A percentile compares a stretch with the other conserved stretches of the same genome.
phyloP scores from a whole-genome alignment of 495 filamentous ascomycete species.

The Talaromyces ruber region DNA sequence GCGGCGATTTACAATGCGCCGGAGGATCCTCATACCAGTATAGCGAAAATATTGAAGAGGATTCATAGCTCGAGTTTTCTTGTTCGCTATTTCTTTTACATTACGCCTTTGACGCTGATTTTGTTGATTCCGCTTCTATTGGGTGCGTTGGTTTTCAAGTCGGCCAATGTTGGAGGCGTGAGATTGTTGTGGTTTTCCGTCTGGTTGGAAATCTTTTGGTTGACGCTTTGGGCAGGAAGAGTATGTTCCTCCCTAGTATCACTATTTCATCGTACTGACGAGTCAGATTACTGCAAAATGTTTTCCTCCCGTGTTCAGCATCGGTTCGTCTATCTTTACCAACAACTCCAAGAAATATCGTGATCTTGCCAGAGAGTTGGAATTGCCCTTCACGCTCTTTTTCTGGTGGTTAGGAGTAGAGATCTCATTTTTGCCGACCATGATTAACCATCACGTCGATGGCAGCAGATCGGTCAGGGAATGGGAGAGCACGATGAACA shows the following conservation, averaged over 20 bases:
- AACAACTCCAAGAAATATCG: constrained; percentile 92
- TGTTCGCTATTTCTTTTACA: constrained; percentile 81
- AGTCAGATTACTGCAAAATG: constrained; percentile 61
- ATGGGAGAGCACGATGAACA: constrained; percentile 79
- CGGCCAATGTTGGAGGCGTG: constrained; percentile 68
- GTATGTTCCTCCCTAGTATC: constrained; percentile 24
- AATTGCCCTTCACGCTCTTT: constrained; percentile 80
- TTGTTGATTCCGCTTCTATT: constrained; percentile 77
- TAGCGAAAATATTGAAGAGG: constrained; percentile 54
- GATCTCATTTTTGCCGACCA: constrained; percentile 48
- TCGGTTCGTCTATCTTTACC: constrained; percentile 67
- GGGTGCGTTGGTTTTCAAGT: constrained; percentile 55
- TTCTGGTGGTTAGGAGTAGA: constrained; percentile 88
- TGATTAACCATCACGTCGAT: constrained; percentile 66
- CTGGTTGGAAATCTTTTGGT: constrained; percentile 91
- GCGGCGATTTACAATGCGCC: constrained; percentile 60
- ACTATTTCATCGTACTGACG: background rate
- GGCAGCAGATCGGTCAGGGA: constrained; percentile 38
- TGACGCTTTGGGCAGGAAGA: constrained; percentile 78
- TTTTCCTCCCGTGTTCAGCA: constrained; percentile 57
- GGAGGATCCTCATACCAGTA: constrained; percentile 51
- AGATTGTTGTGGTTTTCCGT: constrained; percentile 83
- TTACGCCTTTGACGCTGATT: constrained; percentile 63
- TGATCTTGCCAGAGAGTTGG: constrained; percentile 79
- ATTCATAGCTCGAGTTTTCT: constrained; percentile 70